Evolutionary conservation across 2,329 filamentous ascomycete species (phyloP).

Genomic region (Aureobasidium vineae): DNA sequence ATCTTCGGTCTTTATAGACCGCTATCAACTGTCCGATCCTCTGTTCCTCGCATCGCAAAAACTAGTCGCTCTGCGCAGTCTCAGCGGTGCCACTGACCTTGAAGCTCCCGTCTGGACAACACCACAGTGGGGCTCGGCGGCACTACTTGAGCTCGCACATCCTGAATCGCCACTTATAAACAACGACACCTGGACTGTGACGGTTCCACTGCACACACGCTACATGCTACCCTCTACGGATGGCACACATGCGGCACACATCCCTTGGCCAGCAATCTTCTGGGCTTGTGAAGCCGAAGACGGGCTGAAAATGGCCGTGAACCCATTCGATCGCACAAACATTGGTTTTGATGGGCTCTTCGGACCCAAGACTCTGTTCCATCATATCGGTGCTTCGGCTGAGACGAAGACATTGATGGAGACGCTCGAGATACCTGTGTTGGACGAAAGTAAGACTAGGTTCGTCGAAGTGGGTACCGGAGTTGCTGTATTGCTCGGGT

Average conservation of each 20-base stretch:
- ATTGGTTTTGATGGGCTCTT: constrained; percentile 87
- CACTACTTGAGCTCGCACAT: constrained; percentile 70
- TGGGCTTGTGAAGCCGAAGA: constrained; percentile 77
- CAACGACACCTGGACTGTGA: constrained; percentile 56
- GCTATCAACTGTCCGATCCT: constrained; percentile 74
- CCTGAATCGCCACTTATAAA: constrained; percentile 41
- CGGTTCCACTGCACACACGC: constrained; percentile 80
- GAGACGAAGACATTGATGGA: constrained; percentile 28
- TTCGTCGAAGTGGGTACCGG: constrained; percentile 48
- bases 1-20: constrained; percentile 77
- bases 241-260: constrained; percentile 44
- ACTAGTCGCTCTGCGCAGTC: constrained; percentile 64
- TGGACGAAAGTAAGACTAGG: constrained; percentile 39
- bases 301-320: constrained; percentile 66
- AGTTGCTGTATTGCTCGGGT: constrained; percentile 45
- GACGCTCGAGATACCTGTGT: constrained; percentile 44
- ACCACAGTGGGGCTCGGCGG: constrained; percentile 71
- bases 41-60: constrained; percentile 82
- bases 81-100: constrained; percentile 77
- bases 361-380: constrained; percentile 73
- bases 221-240: constrained; percentile 63
- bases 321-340: constrained; percentile 81
- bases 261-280: constrained; percentile 82
- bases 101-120: constrained; percentile 85
- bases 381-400: constrained; percentile 56